A percentile compares a stretch with the other conserved stretches of the same genome.
These are phyloP conservation scores for Fusarium robinianum DNA, from an alignment of 2,329 filamentous ascomycete species.

Conservation along the genomic window DNA sequence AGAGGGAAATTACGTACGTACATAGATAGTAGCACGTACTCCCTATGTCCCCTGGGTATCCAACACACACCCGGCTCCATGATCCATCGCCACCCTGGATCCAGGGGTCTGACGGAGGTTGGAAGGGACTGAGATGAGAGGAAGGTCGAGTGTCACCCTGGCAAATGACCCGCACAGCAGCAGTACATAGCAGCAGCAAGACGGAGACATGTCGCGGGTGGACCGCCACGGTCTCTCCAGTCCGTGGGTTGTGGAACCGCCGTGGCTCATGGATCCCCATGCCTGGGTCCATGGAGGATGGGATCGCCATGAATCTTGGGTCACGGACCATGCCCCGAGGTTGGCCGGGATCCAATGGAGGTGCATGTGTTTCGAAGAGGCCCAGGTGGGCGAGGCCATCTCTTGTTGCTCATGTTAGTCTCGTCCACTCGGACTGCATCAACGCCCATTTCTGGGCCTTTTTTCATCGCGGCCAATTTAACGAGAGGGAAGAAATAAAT, in stretches of 20 bases:
- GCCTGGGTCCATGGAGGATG: constrained; percentile 20
- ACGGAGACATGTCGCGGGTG: constrained; percentile 27
- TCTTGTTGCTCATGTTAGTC: too few species aligned
- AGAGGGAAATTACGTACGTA: constrained; percentile 36
- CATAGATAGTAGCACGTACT: too few species aligned
- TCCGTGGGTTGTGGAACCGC: constrained; percentile 23
- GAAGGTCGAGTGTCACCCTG: constrained; percentile 25
- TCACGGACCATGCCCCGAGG: constrained; percentile 23
- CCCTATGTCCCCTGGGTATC: too few species aligned
- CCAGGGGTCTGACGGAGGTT: constrained; percentile 32
- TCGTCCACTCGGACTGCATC: too few species aligned
- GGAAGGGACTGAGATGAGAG: constrained; percentile 27
- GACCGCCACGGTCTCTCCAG: constrained; percentile 21
- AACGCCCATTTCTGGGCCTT: too few species aligned
- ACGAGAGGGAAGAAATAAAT: too few species aligned
- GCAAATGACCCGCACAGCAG: constrained; percentile 31
- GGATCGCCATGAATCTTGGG: too few species aligned
- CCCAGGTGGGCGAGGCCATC: too few species aligned
- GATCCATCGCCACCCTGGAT: constrained; percentile 20
- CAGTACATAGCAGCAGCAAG: constrained; percentile 22
- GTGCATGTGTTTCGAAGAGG: constrained; percentile 12
- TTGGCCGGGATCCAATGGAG: constrained; percentile 4
- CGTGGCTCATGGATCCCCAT: constrained; percentile 26
- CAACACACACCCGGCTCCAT: constrained; percentile 21
- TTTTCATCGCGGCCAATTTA: too few species aligned